Evolutionary conservation across 2,329 filamentous ascomycete genomes (phyloP).

Genomic region (Atkinsonella hypoxylon): DNA sequence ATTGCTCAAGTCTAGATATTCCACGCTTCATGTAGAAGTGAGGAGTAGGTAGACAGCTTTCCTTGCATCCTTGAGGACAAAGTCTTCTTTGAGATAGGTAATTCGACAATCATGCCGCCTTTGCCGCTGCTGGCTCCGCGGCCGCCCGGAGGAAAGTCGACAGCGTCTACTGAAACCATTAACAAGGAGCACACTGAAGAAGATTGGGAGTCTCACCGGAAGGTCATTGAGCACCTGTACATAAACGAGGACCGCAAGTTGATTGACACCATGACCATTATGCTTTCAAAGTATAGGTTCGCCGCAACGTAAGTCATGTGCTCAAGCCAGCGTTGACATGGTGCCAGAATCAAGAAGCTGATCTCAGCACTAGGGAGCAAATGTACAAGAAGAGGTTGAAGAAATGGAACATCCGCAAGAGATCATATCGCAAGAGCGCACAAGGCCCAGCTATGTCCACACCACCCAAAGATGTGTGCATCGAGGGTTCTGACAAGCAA

Average conservation of each 20-base stretch:
- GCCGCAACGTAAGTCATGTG: conserved; percentile 23
- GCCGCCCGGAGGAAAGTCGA: conserved; percentile 16
- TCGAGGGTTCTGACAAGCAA: neutral
- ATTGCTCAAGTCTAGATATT: neutral
- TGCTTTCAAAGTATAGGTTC: conserved; percentile 23
- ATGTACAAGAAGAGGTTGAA: conserved; percentile 28
- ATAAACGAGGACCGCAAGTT: conserved; percentile 24
- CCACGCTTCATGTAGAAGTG: neutral
- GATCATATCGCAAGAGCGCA: conserved; percentile 19
- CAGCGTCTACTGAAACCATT: conserved; percentile 13
- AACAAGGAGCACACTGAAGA: conserved; percentile 24
- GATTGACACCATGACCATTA: conserved; percentile 24
- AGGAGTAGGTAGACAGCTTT: neutral
- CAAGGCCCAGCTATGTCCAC: conserved; percentile 3
- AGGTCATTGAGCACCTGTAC: conserved; percentile 22
- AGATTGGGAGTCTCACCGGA: conserved; percentile 22
- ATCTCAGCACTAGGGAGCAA: conserved; percentile 18
- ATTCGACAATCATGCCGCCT: conserved; percentile 9
- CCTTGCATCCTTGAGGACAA: neutral
- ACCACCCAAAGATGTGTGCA: neutral
- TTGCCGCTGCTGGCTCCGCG: conserved; percentile 23
- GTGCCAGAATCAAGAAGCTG: neutral
- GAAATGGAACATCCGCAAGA: conserved; percentile 27
- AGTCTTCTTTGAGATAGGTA: neutral
- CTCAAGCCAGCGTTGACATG: neutral